phyloP scores from a whole-genome alignment of 495 filamentous ascomycete genomes.

The Penicillium paradoxum region DNA sequence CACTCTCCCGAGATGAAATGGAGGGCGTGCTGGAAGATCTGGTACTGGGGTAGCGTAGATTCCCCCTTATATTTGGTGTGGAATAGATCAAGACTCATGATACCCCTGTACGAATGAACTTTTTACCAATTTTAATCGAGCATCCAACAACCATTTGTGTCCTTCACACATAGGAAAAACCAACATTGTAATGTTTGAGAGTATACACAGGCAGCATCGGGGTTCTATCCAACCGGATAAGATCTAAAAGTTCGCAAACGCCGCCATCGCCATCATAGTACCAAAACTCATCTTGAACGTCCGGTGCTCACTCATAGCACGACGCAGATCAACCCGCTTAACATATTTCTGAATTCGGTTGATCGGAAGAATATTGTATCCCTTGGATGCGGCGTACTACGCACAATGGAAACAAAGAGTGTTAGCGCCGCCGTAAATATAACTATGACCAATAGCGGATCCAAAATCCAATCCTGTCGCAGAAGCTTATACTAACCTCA shows the following conservation, averaged over 20 bases:
- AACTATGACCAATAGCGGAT: not conserved
- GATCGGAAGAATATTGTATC: constrained; percentile 66
- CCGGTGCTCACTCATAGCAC: constrained; percentile 58
- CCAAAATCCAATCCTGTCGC: not conserved
- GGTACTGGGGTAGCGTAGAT: constrained; percentile 35
- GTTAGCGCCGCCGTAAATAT: not conserved
- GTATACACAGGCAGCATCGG: constrained; percentile 14
- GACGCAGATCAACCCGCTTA: constrained; percentile 51
- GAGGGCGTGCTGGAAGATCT: constrained; percentile 86
- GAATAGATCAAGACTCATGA: constrained; percentile 25
- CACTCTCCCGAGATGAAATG: constrained; percentile 82
- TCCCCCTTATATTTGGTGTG: constrained; percentile 2
- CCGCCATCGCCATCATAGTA: constrained; percentile 69
- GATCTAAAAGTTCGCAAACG: constrained; percentile 53
- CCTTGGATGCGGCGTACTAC: constrained; percentile 66
- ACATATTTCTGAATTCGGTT: constrained; percentile 54
- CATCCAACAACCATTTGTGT: not conserved
- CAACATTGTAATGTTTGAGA: not conserved
- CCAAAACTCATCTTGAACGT: constrained; percentile 80
- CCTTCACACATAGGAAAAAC: not conserved
- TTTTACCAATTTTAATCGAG: constrained; percentile 6
- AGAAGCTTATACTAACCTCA: constrained; percentile 51
- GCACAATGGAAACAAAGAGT: not conserved
- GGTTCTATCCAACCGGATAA: not conserved
- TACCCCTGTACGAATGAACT: constrained; percentile 32